Conservation (phyloP, 1,284 basidiomycete species). For the Pseudozyma pruni region DNA sequence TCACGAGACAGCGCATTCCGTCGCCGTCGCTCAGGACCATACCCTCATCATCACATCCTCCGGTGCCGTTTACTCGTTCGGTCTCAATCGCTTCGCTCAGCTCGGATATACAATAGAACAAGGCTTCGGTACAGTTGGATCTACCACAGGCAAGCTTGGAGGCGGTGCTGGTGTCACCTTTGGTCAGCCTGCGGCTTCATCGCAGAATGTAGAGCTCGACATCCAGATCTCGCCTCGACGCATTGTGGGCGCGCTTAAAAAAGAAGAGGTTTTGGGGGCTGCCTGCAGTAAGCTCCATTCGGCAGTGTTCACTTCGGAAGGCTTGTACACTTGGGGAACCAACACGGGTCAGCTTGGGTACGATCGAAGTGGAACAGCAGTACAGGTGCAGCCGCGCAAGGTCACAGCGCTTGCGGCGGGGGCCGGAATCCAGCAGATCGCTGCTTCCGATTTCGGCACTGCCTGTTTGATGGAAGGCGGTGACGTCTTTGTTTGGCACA, state of each 20-base stretch:
- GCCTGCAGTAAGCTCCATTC: conserved; percentile 88
- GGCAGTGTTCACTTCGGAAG: conserved; percentile 84
- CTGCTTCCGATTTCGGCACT: conserved; percentile 77
- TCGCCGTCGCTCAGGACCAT: conserved; percentile 93
- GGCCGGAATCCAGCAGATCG: conserved; percentile 62
- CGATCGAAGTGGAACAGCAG: conserved; percentile 74
- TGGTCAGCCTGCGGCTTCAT: conserved; percentile 19
- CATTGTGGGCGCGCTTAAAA: conserved; percentile 81
- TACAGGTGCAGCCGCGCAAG: conserved; percentile 83
- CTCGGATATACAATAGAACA: conserved; percentile 86
- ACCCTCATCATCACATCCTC: conserved; percentile 82
- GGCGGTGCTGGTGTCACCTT: conserved; percentile 69
- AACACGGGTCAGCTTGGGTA: conserved; percentile 90
- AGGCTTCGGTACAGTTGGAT: conserved; percentile 54
- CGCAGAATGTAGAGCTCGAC: conserved; percentile 50
- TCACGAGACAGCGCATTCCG: conserved; percentile 70
- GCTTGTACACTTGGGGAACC: conserved; percentile 95
- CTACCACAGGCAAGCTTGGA: conserved; percentile 40
- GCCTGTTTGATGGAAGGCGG: conserved; percentile 78
- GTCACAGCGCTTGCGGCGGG: conserved; percentile 73
- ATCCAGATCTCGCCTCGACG: conserved; percentile 82
- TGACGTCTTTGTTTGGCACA: conserved; percentile 86
- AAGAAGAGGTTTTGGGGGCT: conserved; percentile 81
- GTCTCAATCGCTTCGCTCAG: conserved; percentile 77
- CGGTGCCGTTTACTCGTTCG: conserved; percentile 90